Percentiles rank a stretch among this genome's conserved stretches.
Evolutionary conservation across 495 filamentous ascomycete species (phyloP).

Genomic region (Glutinoglossum americanum): DNA sequence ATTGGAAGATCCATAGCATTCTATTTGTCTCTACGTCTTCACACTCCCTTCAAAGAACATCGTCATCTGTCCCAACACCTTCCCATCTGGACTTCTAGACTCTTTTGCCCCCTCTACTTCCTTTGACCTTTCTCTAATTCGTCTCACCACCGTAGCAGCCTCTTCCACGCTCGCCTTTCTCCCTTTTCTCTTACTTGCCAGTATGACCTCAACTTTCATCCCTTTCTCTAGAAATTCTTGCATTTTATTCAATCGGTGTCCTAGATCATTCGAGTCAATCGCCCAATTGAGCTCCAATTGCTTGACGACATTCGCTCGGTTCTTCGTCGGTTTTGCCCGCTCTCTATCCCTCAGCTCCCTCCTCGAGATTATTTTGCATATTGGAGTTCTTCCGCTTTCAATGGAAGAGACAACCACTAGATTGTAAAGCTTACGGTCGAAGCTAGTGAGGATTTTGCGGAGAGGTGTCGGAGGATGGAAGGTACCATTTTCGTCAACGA

Average conservation of each 20-base stretch:
- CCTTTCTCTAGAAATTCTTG: slow-evolving; percentile 41
- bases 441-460: slow-evolving; percentile 20
- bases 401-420: slow-evolving; percentile 34
- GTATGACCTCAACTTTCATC: slow-evolving; percentile 34
- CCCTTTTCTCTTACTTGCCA: slow-evolving; percentile 17
- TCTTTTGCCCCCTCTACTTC: slow-evolving; percentile 6
- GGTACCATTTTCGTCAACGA: slow-evolving; percentile 28
- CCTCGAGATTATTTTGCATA: slow-evolving; percentile 46
- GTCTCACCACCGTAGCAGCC: not conserved
- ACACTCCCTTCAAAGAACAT: slow-evolving; percentile 2
- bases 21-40: not conserved
- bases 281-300: slow-evolving; percentile 73
- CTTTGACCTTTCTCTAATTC: slow-evolving; percentile 5
- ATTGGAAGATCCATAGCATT: too few species aligned
- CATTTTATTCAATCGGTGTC: slow-evolving; percentile 36
- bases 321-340: slow-evolving; percentile 14
- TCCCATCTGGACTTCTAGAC: slow-evolving; percentile 1
- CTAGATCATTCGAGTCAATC: slow-evolving; percentile 44
- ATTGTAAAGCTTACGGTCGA: slow-evolving; percentile 28
- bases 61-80: not conserved
- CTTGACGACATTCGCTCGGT: slow-evolving; percentile 23
- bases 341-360: slow-evolving; percentile 20
- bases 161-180: slow-evolving; percentile 1
- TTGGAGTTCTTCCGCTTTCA: slow-evolving; percentile 18
- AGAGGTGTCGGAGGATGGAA: slow-evolving; percentile 26